Conservation (phyloP, 345 rosid genomes). For the Moricandia arvensis region DNA sequence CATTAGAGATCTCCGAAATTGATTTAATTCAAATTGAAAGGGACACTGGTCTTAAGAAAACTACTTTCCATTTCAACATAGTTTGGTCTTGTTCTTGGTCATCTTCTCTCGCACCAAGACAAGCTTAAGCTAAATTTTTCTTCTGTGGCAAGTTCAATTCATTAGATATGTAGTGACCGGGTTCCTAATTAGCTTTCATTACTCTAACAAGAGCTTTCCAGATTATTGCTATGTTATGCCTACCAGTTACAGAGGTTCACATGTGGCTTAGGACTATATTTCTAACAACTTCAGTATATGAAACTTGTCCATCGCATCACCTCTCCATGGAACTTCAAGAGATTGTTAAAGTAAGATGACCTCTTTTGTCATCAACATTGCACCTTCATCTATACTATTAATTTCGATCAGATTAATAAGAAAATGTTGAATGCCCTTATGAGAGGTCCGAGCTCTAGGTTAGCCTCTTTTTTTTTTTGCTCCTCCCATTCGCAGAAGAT, state of each 20-base stretch:
- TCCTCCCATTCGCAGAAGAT: background rate
- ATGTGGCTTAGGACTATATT: background rate
- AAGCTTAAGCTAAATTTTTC: background rate
- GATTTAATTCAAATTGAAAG: background rate
- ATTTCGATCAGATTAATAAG: background rate
- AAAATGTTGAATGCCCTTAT: background rate
- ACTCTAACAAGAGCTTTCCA: background rate
- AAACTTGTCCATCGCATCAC: background rate
- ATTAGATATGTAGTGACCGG: background rate
- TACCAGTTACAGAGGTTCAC: background rate
- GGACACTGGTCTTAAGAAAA: background rate
- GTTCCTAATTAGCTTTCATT: background rate
- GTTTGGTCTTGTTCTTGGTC: too few species aligned
- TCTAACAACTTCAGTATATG: background rate
- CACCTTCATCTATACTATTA: background rate
- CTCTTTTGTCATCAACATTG: background rate
- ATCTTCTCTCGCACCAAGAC: background rate
- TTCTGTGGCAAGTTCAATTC: background rate
- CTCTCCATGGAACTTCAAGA: background rate
- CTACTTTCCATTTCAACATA: background rate
- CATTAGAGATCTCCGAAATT: background rate
- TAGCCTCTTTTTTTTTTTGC: background rate
- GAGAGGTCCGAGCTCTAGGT: background rate
- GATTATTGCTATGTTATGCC: background rate
- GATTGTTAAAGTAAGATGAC: background rate